Conservation (phyloP, 1,284 basidiomycete genomes). For the Ceratobasidium sp. region DNA sequence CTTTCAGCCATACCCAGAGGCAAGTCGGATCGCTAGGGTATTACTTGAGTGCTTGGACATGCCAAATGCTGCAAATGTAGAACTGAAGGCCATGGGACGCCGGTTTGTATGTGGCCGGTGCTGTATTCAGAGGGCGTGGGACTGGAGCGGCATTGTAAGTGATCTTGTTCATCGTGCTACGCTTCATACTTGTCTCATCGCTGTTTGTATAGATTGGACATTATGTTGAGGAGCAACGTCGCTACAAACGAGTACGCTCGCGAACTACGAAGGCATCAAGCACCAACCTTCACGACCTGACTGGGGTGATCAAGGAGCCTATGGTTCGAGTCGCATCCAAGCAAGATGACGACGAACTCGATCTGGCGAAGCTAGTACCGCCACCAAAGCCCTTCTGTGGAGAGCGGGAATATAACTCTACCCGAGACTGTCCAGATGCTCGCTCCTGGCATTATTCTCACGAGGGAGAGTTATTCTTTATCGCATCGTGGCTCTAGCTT, state of each 20-base stretch:
- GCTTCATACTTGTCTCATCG: neutral
- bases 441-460: too few relatives aligned
- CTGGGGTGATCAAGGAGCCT: neutral
- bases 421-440: too few relatives aligned
- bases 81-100: slow-evolving; percentile 5
- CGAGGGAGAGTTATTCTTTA: too few relatives aligned
- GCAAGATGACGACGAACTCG: too few relatives aligned
- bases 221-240: slow-evolving; percentile 4
- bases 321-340: neutral
- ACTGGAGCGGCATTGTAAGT: slow-evolving; percentile 21
- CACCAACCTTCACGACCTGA: neutral
- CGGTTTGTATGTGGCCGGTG: slow-evolving; percentile 16
- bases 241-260: neutral
- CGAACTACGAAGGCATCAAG: neutral
- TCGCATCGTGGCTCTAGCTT: too few relatives aligned
- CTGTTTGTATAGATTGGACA: neutral
- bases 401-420: neutral
- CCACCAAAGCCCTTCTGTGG: slow-evolving; percentile 2
- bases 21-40: neutral
- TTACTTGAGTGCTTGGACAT: slow-evolving; percentile 8
- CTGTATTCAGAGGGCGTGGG: neutral
- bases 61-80: neutral
- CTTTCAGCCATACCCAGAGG: neutral
- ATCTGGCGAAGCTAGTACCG: too few relatives aligned
- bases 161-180: neutral